These are phyloP conservation scores for Chiua virens DNA, from an alignment of 768 basidiomycete species.

Conservation along the genomic window DNA sequence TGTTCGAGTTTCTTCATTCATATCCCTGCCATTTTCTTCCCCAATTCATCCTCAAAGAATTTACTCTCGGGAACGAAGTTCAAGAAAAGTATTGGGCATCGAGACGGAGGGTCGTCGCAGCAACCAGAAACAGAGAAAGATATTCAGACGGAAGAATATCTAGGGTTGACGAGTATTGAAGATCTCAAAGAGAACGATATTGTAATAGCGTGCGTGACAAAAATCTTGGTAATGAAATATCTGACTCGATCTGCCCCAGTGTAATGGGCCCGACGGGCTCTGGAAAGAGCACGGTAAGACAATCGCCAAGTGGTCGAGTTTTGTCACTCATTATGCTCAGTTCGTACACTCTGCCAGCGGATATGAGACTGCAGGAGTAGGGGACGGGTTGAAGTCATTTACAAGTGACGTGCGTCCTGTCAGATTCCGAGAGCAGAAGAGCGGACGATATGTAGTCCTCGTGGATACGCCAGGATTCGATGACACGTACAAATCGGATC, in stretches of 20 bases:
- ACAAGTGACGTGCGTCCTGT: constrained; percentile 5
- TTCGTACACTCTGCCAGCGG: constrained; percentile 11
- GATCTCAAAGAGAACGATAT: not conserved
- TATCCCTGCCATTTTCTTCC: not conserved
- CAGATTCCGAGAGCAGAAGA: constrained; percentile 4
- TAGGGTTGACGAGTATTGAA: not conserved
- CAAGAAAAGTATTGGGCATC: too few relatives aligned
- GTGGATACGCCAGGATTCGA: constrained; percentile 29
- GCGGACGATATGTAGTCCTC: constrained; percentile 7
- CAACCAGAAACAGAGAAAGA: too few relatives aligned
- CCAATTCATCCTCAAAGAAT: too few relatives aligned
- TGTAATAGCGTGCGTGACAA: constrained; percentile 16
- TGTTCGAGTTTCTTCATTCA: not conserved
- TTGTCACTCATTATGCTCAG: constrained; percentile 4
- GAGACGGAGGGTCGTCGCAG: too few relatives aligned
- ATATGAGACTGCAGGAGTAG: not conserved
- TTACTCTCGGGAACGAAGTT: too few relatives aligned
- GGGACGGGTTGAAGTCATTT: constrained; percentile 10
- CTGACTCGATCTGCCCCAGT: not conserved
- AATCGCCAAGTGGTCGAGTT: not conserved
- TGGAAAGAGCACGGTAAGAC: constrained; percentile 17
- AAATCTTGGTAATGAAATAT: not conserved
- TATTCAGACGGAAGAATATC: not conserved
- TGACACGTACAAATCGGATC: constrained; percentile 15
- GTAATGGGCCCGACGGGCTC: constrained; percentile 20